Evolutionary conservation across 148 eudicot genomes (phyloP), one percentile per base, ranked within the genome.

Genomic region (Amaranthus cruentus): DNA sequence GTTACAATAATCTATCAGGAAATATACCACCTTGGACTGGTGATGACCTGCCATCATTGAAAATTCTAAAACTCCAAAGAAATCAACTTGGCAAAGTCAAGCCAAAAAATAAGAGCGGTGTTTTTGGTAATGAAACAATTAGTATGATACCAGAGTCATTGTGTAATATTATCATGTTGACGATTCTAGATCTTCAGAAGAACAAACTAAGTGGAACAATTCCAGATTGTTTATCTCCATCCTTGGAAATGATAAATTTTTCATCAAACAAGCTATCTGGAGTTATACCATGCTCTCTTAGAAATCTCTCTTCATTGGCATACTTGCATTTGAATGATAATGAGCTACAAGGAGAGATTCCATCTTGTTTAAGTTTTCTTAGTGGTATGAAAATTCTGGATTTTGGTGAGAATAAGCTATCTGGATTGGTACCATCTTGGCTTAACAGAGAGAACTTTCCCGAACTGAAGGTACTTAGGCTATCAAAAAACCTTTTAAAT

Each of bases 221-320:
- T 62, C 78, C 78, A 56, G 59, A 56, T 56, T 56, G 18, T 28
- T 28, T 62, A 12, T 14, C 38, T 28, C 68, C 0, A 6, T 0
- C 7, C 69, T 67, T 66, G 13, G 14, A 14, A 7, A 21, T 62
- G 2, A 52, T 75, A 57, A 8, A 51, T 5, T 51, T 77, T 4
- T 77, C 71, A 4, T 77, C 38, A 71, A 77, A 71, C 72, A 71
- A 65, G 68, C 66, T 80, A 43, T 10, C 38, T 6, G 83, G 79
- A 47, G 38, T 4, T 9, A 53, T 80, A 28, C 83, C 79, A 3
- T 13, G 62, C 47, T 80, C 57, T 52, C 13, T 59, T 49, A 42
- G 10, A 55, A 8, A 43, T 48, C 46, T 64, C 6, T 15, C 38
- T 28, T 28, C 38, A 28, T 28, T 28, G 0, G 38, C 38, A 28